Conservation (phyloP, 495 filamentous ascomycete species). For the Chaetomium tenue region DNA sequence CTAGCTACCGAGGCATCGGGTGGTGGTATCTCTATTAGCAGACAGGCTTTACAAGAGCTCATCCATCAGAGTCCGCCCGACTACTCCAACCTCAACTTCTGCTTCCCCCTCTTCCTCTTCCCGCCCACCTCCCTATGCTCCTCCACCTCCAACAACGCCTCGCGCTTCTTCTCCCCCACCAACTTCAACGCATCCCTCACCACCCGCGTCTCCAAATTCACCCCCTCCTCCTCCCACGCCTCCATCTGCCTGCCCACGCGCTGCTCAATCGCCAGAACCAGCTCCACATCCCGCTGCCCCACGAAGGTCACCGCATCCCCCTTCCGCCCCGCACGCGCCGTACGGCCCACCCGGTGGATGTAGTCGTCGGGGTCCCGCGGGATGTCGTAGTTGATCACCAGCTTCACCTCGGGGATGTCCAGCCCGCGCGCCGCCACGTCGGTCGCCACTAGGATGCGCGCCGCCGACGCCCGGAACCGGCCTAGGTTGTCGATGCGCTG, state of each 20-base stretch:
- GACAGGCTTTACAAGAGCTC: neutral
- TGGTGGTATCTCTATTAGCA: neutral
- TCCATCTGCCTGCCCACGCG: conserved; percentile 77
- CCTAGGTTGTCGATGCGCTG: conserved; percentile 83
- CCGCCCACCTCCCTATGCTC: conserved; percentile 84
- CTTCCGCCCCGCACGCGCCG: conserved; percentile 79
- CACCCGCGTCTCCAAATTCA: conserved; percentile 85
- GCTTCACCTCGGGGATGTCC: conserved; percentile 86
- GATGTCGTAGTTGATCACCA: conserved; percentile 94
- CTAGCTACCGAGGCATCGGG: neutral
- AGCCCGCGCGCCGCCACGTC: conserved; percentile 95
- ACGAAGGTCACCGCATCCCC: conserved; percentile 86
- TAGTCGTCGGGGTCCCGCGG: conserved; percentile 96
- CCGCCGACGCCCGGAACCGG: conserved; percentile 87
- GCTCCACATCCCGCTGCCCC: conserved; percentile 84
- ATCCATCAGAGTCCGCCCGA: neutral
- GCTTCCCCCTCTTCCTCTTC: conserved; percentile 64
- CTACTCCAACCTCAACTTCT: conserved; percentile 41
- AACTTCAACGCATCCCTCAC: conserved; percentile 78
- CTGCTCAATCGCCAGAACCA: conserved; percentile 83
- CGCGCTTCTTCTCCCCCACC: conserved; percentile 87
- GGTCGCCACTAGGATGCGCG: conserved; percentile 87
- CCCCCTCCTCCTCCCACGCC: conserved; percentile 79
- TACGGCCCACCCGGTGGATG: conserved; percentile 93
- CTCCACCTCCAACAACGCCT: conserved; percentile 84